A percentile compares a stretch with the other conserved stretches of the same genome.
phyloP scores from a whole-genome alignment of 2,329 filamentous ascomycete species.

The Diaporthe vexans region DNA sequence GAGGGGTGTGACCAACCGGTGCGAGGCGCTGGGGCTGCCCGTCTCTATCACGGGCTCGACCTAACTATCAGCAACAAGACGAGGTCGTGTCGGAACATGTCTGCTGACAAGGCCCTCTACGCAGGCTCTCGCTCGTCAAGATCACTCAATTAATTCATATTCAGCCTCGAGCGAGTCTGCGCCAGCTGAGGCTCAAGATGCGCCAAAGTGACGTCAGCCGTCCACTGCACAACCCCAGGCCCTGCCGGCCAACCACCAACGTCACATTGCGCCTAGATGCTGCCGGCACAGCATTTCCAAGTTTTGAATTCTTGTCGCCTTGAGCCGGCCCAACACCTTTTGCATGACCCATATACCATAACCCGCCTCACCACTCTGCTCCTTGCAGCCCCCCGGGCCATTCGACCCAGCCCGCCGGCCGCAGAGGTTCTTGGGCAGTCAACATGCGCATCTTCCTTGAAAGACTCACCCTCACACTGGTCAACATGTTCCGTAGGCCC shows the following conservation, averaged over 20 bases:
- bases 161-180: no score
- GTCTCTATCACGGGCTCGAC: slow-evolving; percentile 42
- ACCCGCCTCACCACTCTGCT: neutral
- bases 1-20: slow-evolving; percentile 40
- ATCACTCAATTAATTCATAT: neutral
- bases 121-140: slow-evolving; percentile 37
- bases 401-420: neutral
- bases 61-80: neutral
- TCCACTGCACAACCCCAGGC: neutral
- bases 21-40: slow-evolving; percentile 40
- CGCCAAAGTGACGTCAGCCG: slow-evolving; percentile 35
- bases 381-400: neutral
- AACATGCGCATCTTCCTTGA: slow-evolving; percentile 38
- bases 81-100: no score
- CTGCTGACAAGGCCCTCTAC: neutral
- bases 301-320: slow-evolving; percentile 7
- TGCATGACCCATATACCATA: no score
- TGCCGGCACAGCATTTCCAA: slow-evolving; percentile 24
- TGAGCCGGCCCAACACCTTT: no score
- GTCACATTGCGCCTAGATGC: neutral
- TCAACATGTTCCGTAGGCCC: slow-evolving; percentile 37
- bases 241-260: no score
- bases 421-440: no score
- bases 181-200: slow-evolving; percentile 17
- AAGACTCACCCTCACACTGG: slow-evolving; percentile 25